Base-by-base conservation (phyloP, 768 basidiomycete genomes). In the Suillus paluster region DNA sequence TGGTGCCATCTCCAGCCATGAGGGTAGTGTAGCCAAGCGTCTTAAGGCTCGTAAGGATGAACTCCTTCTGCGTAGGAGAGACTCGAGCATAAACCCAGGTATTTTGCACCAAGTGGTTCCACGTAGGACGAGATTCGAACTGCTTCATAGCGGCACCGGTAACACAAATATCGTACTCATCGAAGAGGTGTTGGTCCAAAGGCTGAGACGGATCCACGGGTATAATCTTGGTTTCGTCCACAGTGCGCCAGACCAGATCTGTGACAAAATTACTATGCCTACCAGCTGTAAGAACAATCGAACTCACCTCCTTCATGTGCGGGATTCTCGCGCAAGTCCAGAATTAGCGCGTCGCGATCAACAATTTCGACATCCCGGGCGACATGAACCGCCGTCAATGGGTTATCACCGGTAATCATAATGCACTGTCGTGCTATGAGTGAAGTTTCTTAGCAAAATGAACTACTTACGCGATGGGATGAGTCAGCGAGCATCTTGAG, bases 321-420 rank as follows among this genome's bases (percentile, higher is more conserved):
- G 0, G 94, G 82, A 38, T 95, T 89, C 71, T 97, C 97, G 68
- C 85, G 89, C 58, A 94, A 70, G 73, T 99, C 97, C 30, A 99
- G 81, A 63, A 99, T 98, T 33, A 99, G 84, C 2, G 89, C 94
- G 5, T 97, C 94, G 30, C 96, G 88, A 70, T 99, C 97, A 21
- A 99, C 90, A 63, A 99, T 99, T 70, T 99, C 97, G 9, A 99
- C 97, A 70, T 97, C 95, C 27, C 85, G 85, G 19, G 97, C 97
- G 49, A 99, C 96, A 72, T 99, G 97, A 0, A 93, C 89, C 9
- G 97, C 97, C 0, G 97, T 99, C 58, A 99, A 79, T 9, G 97
- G 97, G 74, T 99, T 99, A 75, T 99, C 97, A 41, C 97, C 97
- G 50, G 97, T 99, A 65, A 99, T 99, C 97, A 99, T 99, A 61